A percentile compares a stretch with the other conserved stretches of the same genome.
These are phyloP conservation scores for Alternaria sp. DNA, from an alignment of 2,329 filamentous ascomycete genomes.

Conservation along the genomic window DNA sequence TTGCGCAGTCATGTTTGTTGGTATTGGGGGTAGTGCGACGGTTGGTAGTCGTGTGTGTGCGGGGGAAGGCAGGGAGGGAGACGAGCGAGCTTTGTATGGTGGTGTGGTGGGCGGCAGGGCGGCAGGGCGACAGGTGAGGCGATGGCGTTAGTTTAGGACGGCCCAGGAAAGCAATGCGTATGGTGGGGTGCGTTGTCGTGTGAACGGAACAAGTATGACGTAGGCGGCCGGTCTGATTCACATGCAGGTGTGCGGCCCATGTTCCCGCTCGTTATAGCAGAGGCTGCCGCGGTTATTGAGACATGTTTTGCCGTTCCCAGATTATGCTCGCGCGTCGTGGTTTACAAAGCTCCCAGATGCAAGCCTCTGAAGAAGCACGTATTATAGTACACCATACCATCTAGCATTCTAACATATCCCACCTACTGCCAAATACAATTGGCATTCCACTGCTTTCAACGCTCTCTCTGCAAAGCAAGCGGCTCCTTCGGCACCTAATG, in stretches of 20 bases:
- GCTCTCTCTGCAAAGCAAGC: neutral
- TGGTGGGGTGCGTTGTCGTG: slow-evolving; percentile 17
- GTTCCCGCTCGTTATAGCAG: neutral
- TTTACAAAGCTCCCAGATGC: neutral
- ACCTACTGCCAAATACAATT: neutral
- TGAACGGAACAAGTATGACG: slow-evolving; percentile 18
- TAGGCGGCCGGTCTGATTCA: slow-evolving; percentile 11
- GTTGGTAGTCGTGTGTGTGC: slow-evolving; percentile 11
- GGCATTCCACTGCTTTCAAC: neutral
- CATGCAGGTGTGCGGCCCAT: slow-evolving; percentile 14
- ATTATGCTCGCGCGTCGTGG: neutral
- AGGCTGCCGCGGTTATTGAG: slow-evolving; percentile 13
- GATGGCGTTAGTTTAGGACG: slow-evolving; percentile 12
- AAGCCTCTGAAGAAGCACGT: neutral
- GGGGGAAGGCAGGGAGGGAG: slow-evolving; percentile 1
- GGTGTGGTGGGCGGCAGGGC: neutral
- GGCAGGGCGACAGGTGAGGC: slow-evolving; percentile 4
- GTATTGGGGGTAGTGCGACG: slow-evolving; percentile 20
- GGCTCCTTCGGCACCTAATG: slow-evolving; percentile 2
- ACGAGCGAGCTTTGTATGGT: slow-evolving; percentile 5
- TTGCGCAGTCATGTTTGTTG: slow-evolving; percentile 42
- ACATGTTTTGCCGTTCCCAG: neutral
- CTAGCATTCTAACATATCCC: neutral
- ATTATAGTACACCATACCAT: neutral
- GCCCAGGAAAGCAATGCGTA: slow-evolving; percentile 18